Percentiles rank a stretch among this genome's conserved stretches.
Evolutionary conservation across 495 filamentous ascomycete species (phyloP).

Genomic region (Penicillium odoratum): DNA sequence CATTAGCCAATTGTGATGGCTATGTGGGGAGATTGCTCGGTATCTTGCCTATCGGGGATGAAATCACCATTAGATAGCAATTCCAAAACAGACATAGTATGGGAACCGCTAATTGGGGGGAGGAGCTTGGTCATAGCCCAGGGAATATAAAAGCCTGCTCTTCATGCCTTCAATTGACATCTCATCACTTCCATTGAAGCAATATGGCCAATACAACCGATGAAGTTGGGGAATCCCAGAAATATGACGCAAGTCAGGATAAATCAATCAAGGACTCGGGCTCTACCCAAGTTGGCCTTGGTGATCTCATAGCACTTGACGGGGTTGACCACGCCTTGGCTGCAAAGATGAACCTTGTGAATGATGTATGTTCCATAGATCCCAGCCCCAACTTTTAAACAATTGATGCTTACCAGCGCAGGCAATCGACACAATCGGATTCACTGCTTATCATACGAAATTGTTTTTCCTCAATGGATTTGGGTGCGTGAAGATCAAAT

Average conservation of each 20-base stretch:
- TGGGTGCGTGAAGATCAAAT: constrained; percentile 9
- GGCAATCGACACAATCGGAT: constrained; percentile 23
- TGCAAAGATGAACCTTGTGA: constrained; percentile 23
- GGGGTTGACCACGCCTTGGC: constrained; percentile 15
- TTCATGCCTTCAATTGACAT: not conserved
- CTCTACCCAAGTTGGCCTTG: constrained; percentile 1
- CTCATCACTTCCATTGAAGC: not conserved
- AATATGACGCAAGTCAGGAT: constrained; percentile 2
- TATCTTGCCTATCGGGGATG: not conserved
- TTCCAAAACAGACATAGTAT: not conserved
- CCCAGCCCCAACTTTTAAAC: not conserved
- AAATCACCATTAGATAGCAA: not conserved
- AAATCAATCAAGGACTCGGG: constrained; percentile 3
- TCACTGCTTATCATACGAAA: constrained; percentile 21
- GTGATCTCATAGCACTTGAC: constrained; percentile 14
- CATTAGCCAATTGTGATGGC: not conserved
- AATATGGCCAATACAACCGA: constrained; percentile 10
- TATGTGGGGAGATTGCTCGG: constrained; percentile 5
- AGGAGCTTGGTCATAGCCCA: not conserved
- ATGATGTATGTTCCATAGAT: constrained; percentile 13
- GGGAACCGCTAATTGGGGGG: not conserved
- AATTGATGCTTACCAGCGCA: constrained; percentile 1
- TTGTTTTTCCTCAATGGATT: constrained; percentile 25
- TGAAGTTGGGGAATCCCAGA: not conserved
- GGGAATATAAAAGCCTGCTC: not conserved